Conservation (phyloP, 768 basidiomycete species). For the Lactifluus pinguis region DNA sequence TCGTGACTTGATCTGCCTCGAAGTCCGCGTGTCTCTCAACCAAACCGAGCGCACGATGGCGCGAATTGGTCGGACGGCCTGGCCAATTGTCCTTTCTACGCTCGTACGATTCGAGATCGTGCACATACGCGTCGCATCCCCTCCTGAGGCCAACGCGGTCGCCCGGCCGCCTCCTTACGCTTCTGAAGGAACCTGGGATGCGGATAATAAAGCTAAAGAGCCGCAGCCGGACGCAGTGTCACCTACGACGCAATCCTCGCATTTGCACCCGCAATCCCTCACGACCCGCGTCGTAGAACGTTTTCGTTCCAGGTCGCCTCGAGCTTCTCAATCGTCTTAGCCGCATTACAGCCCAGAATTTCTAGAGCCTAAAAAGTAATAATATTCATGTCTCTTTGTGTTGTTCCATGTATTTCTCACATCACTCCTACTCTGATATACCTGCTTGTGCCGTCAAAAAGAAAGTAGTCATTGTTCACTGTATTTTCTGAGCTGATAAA, state of each 20-base stretch:
- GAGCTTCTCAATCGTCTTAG: not conserved
- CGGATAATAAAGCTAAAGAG: not conserved
- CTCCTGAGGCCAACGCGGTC: not conserved
- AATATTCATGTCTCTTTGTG: not conserved
- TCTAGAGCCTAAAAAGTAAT: not conserved
- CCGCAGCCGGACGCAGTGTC: not conserved
- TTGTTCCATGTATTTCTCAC: not conserved
- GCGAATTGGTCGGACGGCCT: conserved; percentile 23
- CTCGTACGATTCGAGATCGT: conserved; percentile 25
- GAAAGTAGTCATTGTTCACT: not conserved
- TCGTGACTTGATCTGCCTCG: conserved; percentile 21
- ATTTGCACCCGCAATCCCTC: not conserved
- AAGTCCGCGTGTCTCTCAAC: conserved; percentile 20
- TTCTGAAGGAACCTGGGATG: not conserved
- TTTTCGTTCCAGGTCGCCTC: not conserved
- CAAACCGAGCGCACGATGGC: conserved; percentile 14
- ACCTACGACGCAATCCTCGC: not conserved
- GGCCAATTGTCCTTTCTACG: conserved; percentile 18
- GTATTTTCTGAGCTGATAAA: not conserved
- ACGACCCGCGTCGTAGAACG: not conserved
- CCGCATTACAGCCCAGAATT: not conserved
- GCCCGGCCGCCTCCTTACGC: conserved; percentile 11
- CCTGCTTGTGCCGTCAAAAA: not conserved
- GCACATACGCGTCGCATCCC: conserved; percentile 19
- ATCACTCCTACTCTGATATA: not conserved